Base-by-base conservation (phyloP, 495 filamentous ascomycete genomes). In the Platismatia glauca region DNA sequence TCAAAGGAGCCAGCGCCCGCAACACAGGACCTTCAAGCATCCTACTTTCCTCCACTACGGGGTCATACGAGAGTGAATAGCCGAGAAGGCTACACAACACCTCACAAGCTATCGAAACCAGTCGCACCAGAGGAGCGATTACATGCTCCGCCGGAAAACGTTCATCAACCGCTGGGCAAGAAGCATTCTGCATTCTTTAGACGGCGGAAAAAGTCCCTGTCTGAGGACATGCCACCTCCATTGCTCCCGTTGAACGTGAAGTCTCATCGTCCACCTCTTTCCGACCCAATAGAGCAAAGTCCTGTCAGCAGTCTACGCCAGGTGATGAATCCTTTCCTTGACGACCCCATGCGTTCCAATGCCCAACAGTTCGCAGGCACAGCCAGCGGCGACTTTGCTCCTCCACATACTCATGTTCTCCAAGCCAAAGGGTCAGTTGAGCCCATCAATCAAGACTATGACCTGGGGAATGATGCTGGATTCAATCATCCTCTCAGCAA, bases 121-220 rank as follows among this genome's bases (percentile, higher is more conserved):
- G 27, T 11, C 41, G 24, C 55, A 41, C 46, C 37, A 9, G 69
- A 67, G 20, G 59, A 70, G 37, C 69, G 70, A 22, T 70, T 73
- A 31, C 76, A 80, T 39, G 48, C 73, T n/a, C 43, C 62, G 16
- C 81, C 80, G 29, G 80, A 77, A 72, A 67, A 64, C 18, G 61
- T 72, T n/a, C 76, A 75, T 35, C 82, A 82, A 31, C 77, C 79
- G 3, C 82, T 97, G 59, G 88, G 86, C 61, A 96, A 98, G 76
- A 97, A 96, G 72, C 82, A 87, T 6, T 95, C 92, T 2, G 86
- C 85, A 0, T 97, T 98, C 78, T 97, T 98, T 74, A 81, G 94
- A 67, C 81, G 93, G 66, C 82, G 94, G 66, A 98, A 98, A 81
- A 90, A 89, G 75, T 96, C 91, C 4, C 72, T 87, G 59, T 84